Base-by-base conservation (phyloP, 805 yeast genomes). In the Myxozyma nipponensis region DNA sequence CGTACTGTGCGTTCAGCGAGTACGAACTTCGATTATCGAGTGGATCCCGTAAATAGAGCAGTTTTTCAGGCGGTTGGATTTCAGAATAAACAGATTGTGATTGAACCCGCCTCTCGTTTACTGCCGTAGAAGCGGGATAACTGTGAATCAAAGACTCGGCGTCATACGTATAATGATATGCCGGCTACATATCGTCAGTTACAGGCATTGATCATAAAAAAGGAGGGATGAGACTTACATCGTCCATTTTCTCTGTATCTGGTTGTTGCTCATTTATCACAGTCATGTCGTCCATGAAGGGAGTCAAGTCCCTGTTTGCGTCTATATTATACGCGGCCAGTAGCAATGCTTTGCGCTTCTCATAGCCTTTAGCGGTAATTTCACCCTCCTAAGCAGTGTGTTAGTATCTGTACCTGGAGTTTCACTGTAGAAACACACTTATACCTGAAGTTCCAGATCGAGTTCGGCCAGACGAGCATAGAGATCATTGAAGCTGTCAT, bases 311-410 rank as follows among this genome's bases (percentile, higher is more conserved):
- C n/a, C n/a, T n/a, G n/a, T n/a, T n/a, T n/a, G n/a, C n/a, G n/a
- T n/a, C n/a, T n/a, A n/a, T n/a, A n/a, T n/a, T n/a, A n/a, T 47
- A 52, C 18, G 23, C 25, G 9, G 47, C 49, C 13, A 49, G 36
- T 28, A 55, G 24, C 37, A 39, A 42, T n/a, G 54, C 74, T 52
- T 86, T 68, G 54, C 81, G 83, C 58, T 77, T 82, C 39, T 72
- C 70, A 63, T 82, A 85, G 1, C 93, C 91, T 62, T 84, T 85
- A 42, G 76, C 82, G 0, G 93, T 84, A 49, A 85, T 69, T 50
- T 82, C 82, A 1, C 88, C 91, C 32, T 84, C 89, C 57, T 71
- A 30, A 4, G 7, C 9, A 21, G 13, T 28, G 32, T 28, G 32
- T 28, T 17, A 18, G 21, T 13, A 36, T 25, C n/a, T n/a, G n/a